Evolutionary conservation across 805 yeast genomes (phyloP), one percentile per base, ranked within the genome.

Genomic region (Danielozyma ontarioensis): DNA sequence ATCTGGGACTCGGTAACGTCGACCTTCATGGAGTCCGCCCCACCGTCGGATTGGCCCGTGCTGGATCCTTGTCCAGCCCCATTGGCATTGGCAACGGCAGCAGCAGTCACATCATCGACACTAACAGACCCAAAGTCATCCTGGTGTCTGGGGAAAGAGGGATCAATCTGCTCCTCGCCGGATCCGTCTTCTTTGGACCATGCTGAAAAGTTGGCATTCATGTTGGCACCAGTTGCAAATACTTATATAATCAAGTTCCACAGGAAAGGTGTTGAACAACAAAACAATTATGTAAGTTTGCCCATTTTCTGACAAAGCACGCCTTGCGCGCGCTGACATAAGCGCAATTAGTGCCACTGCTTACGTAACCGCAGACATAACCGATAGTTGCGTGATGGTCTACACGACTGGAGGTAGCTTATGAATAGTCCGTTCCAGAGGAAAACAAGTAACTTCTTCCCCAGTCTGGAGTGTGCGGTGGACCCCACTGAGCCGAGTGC

Each of bases 161-260:
- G 59, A 32, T 59, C 63, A 27, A 57, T 56, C 39, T 53, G 54
- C 26, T 50, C 58, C 13, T 49, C 57, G 17, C 36, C 28, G 12
- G 42, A 37, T 4, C 39, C 44, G 29, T 49, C 49, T 27, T 48
- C 55, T 26, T 44, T 44, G 27, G 38, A 37, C 59, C 61, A 55
- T 17, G 50, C 32, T 11, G 41, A 39, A 31, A 41, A 55, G 31
- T 50, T 45, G 10, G 46, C 23, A 34, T 52, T 53, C 59, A 53
- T 54, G 28, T 24, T 38, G 32, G 14, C 18, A n/a, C n/a, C n/a
- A n/a, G n/a, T n/a, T n/a, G n/a, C n/a, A n/a, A n/a, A n/a, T n/a
- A 15, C 21, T 6, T 6, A 6, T 5, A 5, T 13, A 17, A 7
- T 13, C n/a, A n/a, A n/a, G n/a, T n/a, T n/a, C 29, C 29, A 7